Conservation (phyloP, 176 grass and related monocot species). For the Triticum monococcum region DNA sequence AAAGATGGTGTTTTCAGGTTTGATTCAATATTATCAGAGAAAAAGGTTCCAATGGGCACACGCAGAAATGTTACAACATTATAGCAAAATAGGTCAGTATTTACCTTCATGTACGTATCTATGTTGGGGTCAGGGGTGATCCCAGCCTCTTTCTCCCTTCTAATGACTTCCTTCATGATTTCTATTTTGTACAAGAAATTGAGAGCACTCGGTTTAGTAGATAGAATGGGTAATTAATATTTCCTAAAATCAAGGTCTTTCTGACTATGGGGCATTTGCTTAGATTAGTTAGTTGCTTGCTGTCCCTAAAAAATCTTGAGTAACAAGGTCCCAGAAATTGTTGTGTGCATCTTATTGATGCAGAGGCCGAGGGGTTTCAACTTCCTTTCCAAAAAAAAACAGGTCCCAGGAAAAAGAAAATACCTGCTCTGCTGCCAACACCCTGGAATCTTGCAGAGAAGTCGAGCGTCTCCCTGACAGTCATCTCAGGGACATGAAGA, state of each 20-base stretch:
- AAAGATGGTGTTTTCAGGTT: neutral
- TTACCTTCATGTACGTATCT: constrained; percentile 91
- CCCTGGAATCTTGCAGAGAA: constrained; percentile 69
- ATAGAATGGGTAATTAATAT: neutral
- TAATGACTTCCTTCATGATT: constrained; percentile 70
- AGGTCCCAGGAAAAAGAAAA: neutral
- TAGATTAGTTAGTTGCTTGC: neutral
- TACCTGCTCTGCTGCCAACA: constrained; percentile 20
- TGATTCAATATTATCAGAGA: neutral
- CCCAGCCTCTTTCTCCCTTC: constrained; percentile 70
- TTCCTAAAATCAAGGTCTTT: too few species aligned
- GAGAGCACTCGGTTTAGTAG: neutral
- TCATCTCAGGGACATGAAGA: constrained; percentile 70
- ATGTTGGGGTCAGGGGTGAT: constrained; percentile 73
- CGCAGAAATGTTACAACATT: neutral
- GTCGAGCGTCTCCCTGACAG: constrained; percentile 61
- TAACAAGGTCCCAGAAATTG: too few species aligned
- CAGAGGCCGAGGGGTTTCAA: too few species aligned
- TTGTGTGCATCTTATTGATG: too few species aligned
- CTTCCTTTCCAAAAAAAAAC: too few species aligned
- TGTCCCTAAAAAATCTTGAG: neutral
- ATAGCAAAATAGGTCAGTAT: neutral
- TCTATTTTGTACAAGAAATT: constrained; percentile 8
- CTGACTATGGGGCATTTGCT: neutral
- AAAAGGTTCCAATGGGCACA: neutral